A percentile compares a stretch with the other conserved stretches of the same genome.
Evolutionary conservation across 108 stramenopile genomes (phyloP).

Genomic region (Cyclostephanos tholiformis): DNA sequence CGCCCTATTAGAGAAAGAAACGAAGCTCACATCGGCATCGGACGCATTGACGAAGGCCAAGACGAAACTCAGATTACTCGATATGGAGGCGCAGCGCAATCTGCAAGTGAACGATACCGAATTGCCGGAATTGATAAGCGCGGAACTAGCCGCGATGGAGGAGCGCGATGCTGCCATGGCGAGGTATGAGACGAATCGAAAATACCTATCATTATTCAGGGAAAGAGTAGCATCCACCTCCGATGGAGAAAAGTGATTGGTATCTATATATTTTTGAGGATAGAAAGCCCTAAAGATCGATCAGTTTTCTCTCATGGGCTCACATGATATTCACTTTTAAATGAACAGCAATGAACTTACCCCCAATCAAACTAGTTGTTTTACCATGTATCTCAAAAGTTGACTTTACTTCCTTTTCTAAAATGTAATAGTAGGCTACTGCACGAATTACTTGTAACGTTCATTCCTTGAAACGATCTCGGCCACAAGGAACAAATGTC

Average conservation of each 20-base stretch:
- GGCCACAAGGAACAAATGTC: background rate
- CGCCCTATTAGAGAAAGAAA: slow-evolving; percentile 16
- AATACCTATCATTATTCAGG: slow-evolving; percentile 46
- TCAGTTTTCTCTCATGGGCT: too few species aligned
- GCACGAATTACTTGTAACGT: background rate
- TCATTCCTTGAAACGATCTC: background rate
- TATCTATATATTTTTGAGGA: too few species aligned
- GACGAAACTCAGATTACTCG: slow-evolving; percentile 45
- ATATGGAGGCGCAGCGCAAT: slow-evolving; percentile 47
- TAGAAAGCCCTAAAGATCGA: background rate
- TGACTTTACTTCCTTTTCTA: too few species aligned
- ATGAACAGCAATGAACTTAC: too few species aligned
- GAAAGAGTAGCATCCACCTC: slow-evolving; percentile 15
- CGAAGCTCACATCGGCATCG: slow-evolving; percentile 25
- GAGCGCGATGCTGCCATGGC: slow-evolving; percentile 53
- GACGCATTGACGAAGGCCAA: slow-evolving; percentile 55
- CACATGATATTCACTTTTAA: too few species aligned
- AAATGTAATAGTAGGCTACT: background rate
- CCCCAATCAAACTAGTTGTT: too few species aligned
- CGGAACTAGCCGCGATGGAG: slow-evolving; percentile 46
- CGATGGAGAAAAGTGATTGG: background rate
- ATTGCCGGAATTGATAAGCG: slow-evolving; percentile 63
- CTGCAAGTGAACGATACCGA: slow-evolving; percentile 70
- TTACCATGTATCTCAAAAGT: too few species aligned
- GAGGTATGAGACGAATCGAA: slow-evolving; percentile 61